These are phyloP conservation scores for Eucommia ulmoides DNA, from an alignment of 257 asterid species.

Conservation along the genomic window DNA sequence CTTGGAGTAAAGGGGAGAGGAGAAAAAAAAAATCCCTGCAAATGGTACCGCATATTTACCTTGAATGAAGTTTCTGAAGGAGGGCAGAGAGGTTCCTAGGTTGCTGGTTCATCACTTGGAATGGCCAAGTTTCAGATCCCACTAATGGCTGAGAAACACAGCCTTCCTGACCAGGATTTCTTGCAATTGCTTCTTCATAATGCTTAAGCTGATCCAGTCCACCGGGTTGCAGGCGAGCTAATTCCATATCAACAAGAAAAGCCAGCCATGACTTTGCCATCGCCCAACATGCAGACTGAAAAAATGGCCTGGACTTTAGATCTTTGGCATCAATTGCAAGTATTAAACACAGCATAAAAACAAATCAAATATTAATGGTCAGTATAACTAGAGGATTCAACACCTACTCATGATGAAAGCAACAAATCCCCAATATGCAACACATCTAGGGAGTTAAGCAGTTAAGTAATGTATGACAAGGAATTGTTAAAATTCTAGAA, in stretches of 20 bases:
- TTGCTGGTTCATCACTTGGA: slow-evolving; percentile 82
- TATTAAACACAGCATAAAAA: no score
- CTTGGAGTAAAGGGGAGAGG: no score
- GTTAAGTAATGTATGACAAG: no score
- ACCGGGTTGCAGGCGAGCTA: slow-evolving; percentile 51
- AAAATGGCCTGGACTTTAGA: slow-evolving; percentile 11
- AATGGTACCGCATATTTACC: slow-evolving; percentile 30
- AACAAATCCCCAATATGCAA: no score
- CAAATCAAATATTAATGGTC: no score
- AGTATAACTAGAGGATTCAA: no score
- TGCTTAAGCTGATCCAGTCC: slow-evolving; percentile 45
- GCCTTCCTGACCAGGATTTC: slow-evolving; percentile 53
- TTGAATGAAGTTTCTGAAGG: slow-evolving; percentile 97
- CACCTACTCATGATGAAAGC: no score
- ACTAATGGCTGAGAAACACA: slow-evolving; percentile 32
- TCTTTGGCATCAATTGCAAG: neutral
- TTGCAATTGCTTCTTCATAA: slow-evolving; percentile 69
- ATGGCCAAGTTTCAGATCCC: slow-evolving; percentile 84
- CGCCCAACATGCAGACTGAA: slow-evolving; percentile 99
- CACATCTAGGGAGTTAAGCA: no score
- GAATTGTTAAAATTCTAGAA: no score
- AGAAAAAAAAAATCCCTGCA: slow-evolving; percentile 8
- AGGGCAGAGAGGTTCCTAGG: slow-evolving; percentile 80
- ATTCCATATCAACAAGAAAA: slow-evolving; percentile 74
- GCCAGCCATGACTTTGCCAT: slow-evolving; percentile 98